Conservation (phyloP, 768 basidiomycete species). For the Leccinum broughii region DNA sequence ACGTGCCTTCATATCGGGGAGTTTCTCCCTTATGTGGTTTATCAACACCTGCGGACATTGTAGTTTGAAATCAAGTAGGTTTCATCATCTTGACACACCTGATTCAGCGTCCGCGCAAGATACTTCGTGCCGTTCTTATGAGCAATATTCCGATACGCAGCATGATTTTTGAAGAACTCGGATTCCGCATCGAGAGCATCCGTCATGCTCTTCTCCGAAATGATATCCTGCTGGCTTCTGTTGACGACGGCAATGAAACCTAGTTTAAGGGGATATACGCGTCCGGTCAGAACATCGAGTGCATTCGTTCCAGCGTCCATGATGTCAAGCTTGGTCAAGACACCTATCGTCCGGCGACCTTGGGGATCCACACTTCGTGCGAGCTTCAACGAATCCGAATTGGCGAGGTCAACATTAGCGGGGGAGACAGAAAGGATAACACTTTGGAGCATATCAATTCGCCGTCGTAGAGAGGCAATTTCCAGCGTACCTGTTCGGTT, state of each 20-base stretch:
- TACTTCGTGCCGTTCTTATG: constrained; percentile 98
- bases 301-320: constrained; percentile 99
- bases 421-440: constrained; percentile 97
- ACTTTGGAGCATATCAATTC: constrained; percentile 41
- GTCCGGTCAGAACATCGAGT: constrained; percentile 91
- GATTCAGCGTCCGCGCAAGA: constrained; percentile 89
- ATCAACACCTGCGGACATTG: constrained; percentile 73
- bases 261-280: constrained; percentile 96
- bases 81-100: constrained; percentile 50
- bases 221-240: constrained; percentile 97
- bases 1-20: constrained; percentile 99
- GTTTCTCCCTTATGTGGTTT: constrained; percentile 97
- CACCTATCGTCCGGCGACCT: constrained; percentile 93
- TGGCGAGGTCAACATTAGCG: constrained; percentile 98
- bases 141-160: constrained; percentile 92
- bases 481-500: constrained; percentile 81
- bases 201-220: constrained; percentile 76
- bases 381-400: constrained; percentile 96
- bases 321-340: constrained; percentile 95
- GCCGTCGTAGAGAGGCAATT: background rate
- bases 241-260: constrained; percentile 99
- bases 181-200: constrained; percentile 84
- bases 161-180: constrained; percentile 89
- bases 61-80: background rate
- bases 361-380: constrained; percentile 95